A percentile compares a stretch with the other conserved stretches of the same genome.
Evolutionary conservation across 441 rosid genomes (phyloP).

Genomic region (Gossypium davidsonii): DNA sequence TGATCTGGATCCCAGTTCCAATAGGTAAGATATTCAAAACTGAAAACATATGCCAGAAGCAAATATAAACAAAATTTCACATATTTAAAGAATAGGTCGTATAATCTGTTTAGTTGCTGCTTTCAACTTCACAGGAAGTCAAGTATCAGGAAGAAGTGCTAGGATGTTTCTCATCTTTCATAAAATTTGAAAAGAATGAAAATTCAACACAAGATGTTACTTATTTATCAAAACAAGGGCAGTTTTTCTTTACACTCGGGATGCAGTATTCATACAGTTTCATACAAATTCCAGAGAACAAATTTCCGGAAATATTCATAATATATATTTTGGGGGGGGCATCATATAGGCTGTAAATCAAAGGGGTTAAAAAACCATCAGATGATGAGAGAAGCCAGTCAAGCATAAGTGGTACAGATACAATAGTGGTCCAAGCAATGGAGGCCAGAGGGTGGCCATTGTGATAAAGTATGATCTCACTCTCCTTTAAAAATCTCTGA

Average conservation of each 20-base stretch:
- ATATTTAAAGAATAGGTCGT: not conserved
- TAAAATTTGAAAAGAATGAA: not conserved
- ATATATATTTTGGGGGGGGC: not conserved
- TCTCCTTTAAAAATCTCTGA: not conserved
- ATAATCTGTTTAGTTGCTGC: not conserved
- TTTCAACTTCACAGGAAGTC: not conserved
- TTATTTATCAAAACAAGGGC: not conserved
- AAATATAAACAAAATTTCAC: not conserved
- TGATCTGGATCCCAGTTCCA: not conserved
- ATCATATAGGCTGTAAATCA: not conserved
- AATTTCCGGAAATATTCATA: not conserved
- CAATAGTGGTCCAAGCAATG: not conserved
- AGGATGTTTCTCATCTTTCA: not conserved
- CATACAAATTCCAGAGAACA: not conserved
- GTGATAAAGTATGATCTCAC: not conserved
- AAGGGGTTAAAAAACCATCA: not conserved
- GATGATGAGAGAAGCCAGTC: not conserved
- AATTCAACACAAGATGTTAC: not conserved
- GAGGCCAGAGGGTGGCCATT: too few species aligned
- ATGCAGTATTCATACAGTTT: not conserved
- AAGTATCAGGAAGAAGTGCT: not conserved
- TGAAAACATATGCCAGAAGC: not conserved
- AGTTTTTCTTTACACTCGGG: not conserved
- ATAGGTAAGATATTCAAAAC: not conserved
- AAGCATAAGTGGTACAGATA: not conserved